These are phyloP conservation scores for Cajanus cajan DNA, from an alignment of 306 rosid species.

Conservation along the genomic window DNA sequence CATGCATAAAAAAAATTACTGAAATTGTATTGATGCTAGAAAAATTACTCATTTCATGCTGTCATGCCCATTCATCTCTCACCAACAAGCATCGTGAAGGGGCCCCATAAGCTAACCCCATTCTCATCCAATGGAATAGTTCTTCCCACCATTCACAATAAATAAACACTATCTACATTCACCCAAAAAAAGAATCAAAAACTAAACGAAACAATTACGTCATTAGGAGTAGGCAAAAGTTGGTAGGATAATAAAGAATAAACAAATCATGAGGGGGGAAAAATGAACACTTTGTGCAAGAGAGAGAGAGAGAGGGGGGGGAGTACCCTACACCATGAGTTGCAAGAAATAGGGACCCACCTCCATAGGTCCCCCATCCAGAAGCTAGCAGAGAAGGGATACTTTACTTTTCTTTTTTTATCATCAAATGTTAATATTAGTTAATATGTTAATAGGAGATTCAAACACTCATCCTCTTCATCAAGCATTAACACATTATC, in stretches of 20 bases:
- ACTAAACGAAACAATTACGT: neutral
- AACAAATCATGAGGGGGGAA: neutral
- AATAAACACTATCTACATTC: neutral
- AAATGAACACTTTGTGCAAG: neutral
- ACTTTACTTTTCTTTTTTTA: no score
- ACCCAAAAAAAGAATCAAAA: neutral
- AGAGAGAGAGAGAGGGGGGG: neutral
- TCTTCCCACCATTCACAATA: slow-evolving; percentile 28
- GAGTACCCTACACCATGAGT: slow-evolving; percentile 32
- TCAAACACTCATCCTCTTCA: no score
- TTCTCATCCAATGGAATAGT: slow-evolving; percentile 43
- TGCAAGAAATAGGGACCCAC: slow-evolving; percentile 35
- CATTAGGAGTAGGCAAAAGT: slow-evolving; percentile 28
- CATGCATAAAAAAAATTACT: neutral
- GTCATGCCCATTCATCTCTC: slow-evolving; percentile 11
- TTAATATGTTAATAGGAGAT: no score
- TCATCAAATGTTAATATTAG: no score
- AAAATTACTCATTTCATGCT: neutral
- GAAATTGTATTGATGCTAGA: neutral
- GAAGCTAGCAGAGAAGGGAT: slow-evolving; percentile 13
- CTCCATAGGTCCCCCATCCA: slow-evolving; percentile 34
- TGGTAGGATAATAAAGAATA: slow-evolving; percentile 33
- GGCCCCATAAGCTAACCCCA: neutral
- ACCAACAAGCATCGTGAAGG: slow-evolving; percentile 35
- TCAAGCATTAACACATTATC: no score